Base-by-base conservation (phyloP, 2,329 filamentous ascomycete species). In the Alternaria triticina region DNA sequence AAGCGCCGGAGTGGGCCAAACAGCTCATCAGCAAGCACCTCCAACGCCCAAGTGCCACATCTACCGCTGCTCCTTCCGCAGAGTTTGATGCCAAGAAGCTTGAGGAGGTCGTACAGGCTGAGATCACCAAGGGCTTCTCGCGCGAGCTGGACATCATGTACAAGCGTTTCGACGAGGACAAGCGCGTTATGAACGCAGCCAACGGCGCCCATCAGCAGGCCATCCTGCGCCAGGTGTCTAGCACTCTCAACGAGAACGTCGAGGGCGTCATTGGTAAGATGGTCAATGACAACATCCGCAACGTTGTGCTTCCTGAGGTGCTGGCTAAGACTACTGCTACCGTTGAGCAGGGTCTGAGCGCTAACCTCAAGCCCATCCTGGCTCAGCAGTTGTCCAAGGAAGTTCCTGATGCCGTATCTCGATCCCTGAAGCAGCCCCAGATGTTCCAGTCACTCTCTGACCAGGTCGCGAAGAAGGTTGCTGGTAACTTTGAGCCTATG, bases 201-300 rank as follows among this genome's bases (percentile, higher is more conserved):
- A 85, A 86, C 43, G 83, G 85, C 44, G 86, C 88, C n/a, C 89
- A 90, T 74, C 89, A 91, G 73, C 89, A 92, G 70, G 88, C 89
- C 44, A 84, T 92, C 20, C 84, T 93, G 46, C 88, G 88, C 27
- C 80, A 92, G 57, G 87, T 92, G 5, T 91, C 90, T 1, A 87
- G 84, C 65, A 91, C 90, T 3, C 80, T 93, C 47, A 88, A 88
- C 11, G 89, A 90, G 64, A 92, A 92, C 60, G 87, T 92, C 23
- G 90, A 93, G 79, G 90, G 91, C 72, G 92, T 92, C 22, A 86
- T 97, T 40, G 86, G 89, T 64, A 89, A 89, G 64, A 92, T 97
- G 70, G 90, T 97, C 54, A 87, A 88, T 50, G 86, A 89, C 51
- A 91, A 91, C 77, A 92, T 97, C 68, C 87, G 92, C 65, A 86